phyloP scores from a whole-genome alignment of 2,329 filamentous ascomycete species.

The Aspergillus hortae region DNA sequence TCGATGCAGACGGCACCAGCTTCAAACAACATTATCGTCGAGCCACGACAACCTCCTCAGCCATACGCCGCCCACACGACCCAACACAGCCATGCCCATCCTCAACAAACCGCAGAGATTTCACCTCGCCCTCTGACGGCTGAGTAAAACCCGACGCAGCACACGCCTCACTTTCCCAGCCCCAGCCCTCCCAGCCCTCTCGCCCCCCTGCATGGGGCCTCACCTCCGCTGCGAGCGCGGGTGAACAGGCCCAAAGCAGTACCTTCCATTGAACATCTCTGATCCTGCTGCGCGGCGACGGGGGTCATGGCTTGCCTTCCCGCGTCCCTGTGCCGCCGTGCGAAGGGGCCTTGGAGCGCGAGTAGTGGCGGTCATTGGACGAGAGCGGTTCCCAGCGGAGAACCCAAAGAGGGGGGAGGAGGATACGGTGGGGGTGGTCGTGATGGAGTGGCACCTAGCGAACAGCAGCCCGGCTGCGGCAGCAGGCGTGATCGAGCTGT shows the following conservation, averaged over 20 bases:
- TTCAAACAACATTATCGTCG: background rate
- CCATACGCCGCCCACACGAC: background rate
- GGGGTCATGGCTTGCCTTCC: background rate
- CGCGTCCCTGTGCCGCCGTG: background rate
- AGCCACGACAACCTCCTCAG: background rate
- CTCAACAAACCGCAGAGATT: no score
- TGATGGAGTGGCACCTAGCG: background rate
- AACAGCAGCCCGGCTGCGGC: no score
- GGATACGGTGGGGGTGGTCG: background rate
- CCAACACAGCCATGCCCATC: no score
- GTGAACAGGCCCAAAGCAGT: background rate
- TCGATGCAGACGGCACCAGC: background rate
- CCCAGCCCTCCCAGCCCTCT: background rate
- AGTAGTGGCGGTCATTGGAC: background rate
- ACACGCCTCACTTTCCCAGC: background rate
- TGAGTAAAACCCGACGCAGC: background rate
- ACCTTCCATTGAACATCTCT: background rate
- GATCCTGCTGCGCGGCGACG: background rate
- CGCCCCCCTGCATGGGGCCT: background rate
- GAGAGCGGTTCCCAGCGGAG: background rate
- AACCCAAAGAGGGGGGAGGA: background rate
- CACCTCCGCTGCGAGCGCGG: background rate
- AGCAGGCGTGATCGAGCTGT: background rate
- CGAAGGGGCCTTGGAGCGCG: background rate
- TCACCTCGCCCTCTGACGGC: no score